Base-by-base conservation (phyloP, 2,329 filamentous ascomycete genomes). In the Cladosporium oxysporum region DNA sequence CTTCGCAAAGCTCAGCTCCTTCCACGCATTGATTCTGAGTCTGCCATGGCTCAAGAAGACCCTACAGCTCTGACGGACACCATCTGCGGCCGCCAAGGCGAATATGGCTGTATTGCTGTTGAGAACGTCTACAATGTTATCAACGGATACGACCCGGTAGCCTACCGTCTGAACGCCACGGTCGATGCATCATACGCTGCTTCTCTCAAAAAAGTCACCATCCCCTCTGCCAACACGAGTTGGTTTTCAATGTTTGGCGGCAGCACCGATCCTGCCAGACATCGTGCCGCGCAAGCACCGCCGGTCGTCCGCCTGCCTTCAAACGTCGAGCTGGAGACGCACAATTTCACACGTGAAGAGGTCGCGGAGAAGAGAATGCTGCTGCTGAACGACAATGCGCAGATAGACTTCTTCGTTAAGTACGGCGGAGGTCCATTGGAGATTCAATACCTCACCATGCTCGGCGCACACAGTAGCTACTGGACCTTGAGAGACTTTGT, bases 41-140 rank as follows among this genome's bases (percentile, higher is more conserved):
- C 97, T 73, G 88, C 91, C 0, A 91, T 90, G 5, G 88, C 88
- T 23, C 88, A 93, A 68, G 79, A 82, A 0, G 85, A 84, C 21
- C 89, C 92, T 69, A 68, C 68, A 6, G 77, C 79, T 59, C 77
- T 78, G 29, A 75, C 76, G 2, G 76, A 76, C 5, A 82, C 83
- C 7, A 85, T 98, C 35, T 90, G 90, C n/a, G 91, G 91, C n/a
- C 87, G 92, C 49, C 84, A 84, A 21, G 93, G 91, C 33, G 87
- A 83, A 6, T 97, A 96, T 76, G 95, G 95, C 21, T 98, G 95
- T 76, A 82, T 98, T 31, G 92, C 94, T 0, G 90, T 98, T 1
- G 92, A 98, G 79, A 99, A 98, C 76, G 86, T 99, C 65, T 99
- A 98, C 83, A 99, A 99, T 73, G 86, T 99, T 69, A 87, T 98